These are phyloP conservation scores for Cryptococcus hybrid DNA, from an alignment of 1,284 basidiomycete genomes.

Conservation along the genomic window DNA sequence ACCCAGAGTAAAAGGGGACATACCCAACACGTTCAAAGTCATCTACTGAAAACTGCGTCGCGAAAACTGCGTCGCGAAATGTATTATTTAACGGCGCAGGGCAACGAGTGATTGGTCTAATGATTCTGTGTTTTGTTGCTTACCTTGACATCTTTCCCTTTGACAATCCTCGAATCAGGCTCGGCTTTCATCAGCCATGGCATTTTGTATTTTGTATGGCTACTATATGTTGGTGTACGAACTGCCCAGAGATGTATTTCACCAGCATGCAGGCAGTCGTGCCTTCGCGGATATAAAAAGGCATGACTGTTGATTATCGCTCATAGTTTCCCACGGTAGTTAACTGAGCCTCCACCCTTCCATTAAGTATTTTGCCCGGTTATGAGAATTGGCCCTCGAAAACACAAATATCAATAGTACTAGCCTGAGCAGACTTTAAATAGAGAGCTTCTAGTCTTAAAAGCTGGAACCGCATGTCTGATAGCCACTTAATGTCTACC, in stretches of 20 bases:
- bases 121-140: constrained; percentile 8
- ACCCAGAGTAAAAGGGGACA: neutral
- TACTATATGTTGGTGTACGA: neutral
- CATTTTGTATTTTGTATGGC: constrained; percentile 19
- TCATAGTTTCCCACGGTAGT: constrained; percentile 4
- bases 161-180: constrained; percentile 80
- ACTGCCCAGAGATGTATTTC: neutral
- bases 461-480: too few relatives aligned
- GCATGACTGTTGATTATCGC: too few relatives aligned
- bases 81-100: constrained; percentile 2
- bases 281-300: too few relatives aligned
- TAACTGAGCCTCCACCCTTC: neutral
- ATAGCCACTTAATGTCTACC: too few relatives aligned
- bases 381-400: too few relatives aligned
- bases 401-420: too few relatives aligned
- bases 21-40: constrained; percentile 69
- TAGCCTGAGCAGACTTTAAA: too few relatives aligned
- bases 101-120: neutral
- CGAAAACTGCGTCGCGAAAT: constrained; percentile 54
- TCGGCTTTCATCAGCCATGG: constrained; percentile 89
- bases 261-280: too few relatives aligned
- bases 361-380: too few relatives aligned
- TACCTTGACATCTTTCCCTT: constrained; percentile 87
- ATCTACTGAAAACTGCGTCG: constrained; percentile 75
- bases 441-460: too few relatives aligned